Conservation (phyloP, 2,329 filamentous ascomycete species). For the Fusarium incarnatum region DNA sequence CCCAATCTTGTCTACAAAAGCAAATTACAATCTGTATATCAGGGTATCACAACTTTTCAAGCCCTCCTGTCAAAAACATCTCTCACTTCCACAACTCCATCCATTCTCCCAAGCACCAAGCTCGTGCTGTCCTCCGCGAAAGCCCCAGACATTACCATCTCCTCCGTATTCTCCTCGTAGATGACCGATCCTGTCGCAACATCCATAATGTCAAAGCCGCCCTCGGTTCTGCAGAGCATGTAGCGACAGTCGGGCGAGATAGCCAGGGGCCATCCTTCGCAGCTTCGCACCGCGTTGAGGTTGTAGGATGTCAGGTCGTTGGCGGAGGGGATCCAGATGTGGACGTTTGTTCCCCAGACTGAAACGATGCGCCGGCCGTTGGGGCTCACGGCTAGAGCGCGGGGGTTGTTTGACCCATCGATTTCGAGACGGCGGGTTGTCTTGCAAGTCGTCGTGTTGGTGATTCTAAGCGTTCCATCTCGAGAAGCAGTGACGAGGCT, state of each 20-base stretch:
- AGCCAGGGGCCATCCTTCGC: slow-evolving; percentile 56
- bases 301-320: slow-evolving; percentile 53
- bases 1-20: background rate
- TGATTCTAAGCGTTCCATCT: slow-evolving; percentile 55
- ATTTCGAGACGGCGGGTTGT: slow-evolving; percentile 55
- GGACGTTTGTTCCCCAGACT: slow-evolving; percentile 54
- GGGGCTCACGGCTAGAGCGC: slow-evolving; percentile 50
- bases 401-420: slow-evolving; percentile 48
- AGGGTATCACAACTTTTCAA: slow-evolving; percentile 40
- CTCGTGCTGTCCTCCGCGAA: slow-evolving; percentile 50
- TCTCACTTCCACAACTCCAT: slow-evolving; percentile 52
- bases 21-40: slow-evolving; percentile 1
- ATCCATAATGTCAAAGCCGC: slow-evolving; percentile 57
- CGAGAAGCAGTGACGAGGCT: slow-evolving; percentile 52
- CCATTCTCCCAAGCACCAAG: slow-evolving; percentile 52
- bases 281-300: slow-evolving; percentile 49
- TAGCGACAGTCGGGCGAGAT: slow-evolving; percentile 55
- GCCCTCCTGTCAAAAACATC: slow-evolving; percentile 41
- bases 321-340: slow-evolving; percentile 52
- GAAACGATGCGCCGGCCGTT: slow-evolving; percentile 52
- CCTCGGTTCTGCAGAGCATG: slow-evolving; percentile 55
- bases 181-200: slow-evolving; percentile 50
- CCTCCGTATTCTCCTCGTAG: slow-evolving; percentile 43
- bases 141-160: slow-evolving; percentile 51
- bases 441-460: slow-evolving; percentile 47